Evolutionary conservation across 2,329 filamentous ascomycete genomes (phyloP).

Genomic region (Hymenoscyphus scutula): DNA sequence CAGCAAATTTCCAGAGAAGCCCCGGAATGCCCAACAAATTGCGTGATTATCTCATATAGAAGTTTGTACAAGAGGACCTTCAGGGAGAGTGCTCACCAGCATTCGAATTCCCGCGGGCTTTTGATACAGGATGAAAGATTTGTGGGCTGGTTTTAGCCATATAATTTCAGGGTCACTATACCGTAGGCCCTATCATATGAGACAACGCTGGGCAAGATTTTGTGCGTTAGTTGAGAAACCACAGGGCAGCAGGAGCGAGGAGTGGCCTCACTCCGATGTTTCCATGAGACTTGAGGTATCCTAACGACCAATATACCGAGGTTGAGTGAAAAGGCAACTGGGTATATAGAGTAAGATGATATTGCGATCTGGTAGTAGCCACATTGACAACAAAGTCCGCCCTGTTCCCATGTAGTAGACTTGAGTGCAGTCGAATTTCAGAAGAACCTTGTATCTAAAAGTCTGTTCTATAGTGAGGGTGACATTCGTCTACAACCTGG

Average conservation of each 20-base stretch:
- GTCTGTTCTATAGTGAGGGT: not conserved
- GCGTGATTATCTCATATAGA: not conserved
- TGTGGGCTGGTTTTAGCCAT: not conserved
- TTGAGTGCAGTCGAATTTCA: not conserved
- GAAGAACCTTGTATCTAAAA: too few relatives aligned
- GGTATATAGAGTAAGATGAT: too few relatives aligned
- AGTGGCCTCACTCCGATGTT: not conserved
- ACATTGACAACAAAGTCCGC: too few relatives aligned
- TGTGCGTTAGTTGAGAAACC: not conserved
- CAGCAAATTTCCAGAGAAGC: not conserved
- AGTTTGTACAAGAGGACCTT: not conserved
- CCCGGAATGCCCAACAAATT: not conserved
- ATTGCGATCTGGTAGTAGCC: too few relatives aligned
- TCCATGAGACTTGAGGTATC: not conserved
- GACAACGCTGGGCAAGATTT: not conserved
- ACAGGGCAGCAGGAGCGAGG: not conserved
- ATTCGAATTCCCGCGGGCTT: not conserved
- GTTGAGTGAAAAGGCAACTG: too few relatives aligned
- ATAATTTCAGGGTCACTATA: too few relatives aligned
- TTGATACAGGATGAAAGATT: not conserved
- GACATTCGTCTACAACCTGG: not conserved
- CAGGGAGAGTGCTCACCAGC: not conserved
- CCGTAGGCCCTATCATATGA: not conserved
- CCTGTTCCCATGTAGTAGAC: too few relatives aligned
- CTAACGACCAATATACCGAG: not conserved